A percentile compares a stretch with the other conserved stretches of the same genome.
These are phyloP conservation scores for Pinus albicaulis DNA, from an alignment of 75 land plant species.

Conservation along the genomic window DNA sequence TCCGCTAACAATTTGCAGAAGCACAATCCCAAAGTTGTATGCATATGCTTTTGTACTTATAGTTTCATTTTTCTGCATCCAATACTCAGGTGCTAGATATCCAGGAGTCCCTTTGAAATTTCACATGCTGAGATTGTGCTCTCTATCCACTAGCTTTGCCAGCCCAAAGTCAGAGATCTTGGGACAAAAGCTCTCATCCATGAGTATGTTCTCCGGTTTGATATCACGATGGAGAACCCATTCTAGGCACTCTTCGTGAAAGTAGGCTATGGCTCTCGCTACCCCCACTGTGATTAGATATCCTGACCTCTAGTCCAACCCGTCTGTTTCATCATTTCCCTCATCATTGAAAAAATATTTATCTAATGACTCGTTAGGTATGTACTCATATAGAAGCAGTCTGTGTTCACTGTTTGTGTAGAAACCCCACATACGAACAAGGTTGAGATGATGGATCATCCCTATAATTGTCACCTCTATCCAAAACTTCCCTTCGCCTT, in stretches of 20 bases:
- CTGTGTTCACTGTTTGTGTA: conserved; percentile 43
- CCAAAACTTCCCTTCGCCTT: conserved; percentile 48
- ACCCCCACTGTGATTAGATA: conserved; percentile 21
- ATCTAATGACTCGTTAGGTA: conserved; percentile 44
- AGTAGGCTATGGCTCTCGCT: conserved; percentile 25
- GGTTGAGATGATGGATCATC: conserved; percentile 51
- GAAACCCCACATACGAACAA: conserved; percentile 50
- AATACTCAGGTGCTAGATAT: conserved; percentile 19
- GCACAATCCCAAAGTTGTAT: conserved; percentile 77
- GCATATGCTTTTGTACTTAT: conserved; percentile 59
- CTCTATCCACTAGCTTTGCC: conserved; percentile 20
- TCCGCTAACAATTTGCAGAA: conserved; percentile 66
- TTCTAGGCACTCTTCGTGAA: conserved; percentile 29
- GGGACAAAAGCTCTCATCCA: conserved; percentile 20
- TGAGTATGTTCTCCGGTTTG: conserved; percentile 24
- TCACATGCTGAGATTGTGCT: conserved; percentile 8
- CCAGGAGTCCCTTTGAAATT: conserved; percentile 17
- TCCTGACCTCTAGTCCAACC: conserved; percentile 9
- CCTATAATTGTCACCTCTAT: conserved; percentile 54
- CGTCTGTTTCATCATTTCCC: neutral
- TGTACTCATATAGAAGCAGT: conserved; percentile 48
- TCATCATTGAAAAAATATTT: conserved; percentile 17
- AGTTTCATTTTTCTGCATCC: neutral
- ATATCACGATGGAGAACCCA: conserved; percentile 23
- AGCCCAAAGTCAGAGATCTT: conserved; percentile 31